phyloP scores from a whole-genome alignment of 352 stramenopile genomes.

The Thalassiosira exigua region DNA sequence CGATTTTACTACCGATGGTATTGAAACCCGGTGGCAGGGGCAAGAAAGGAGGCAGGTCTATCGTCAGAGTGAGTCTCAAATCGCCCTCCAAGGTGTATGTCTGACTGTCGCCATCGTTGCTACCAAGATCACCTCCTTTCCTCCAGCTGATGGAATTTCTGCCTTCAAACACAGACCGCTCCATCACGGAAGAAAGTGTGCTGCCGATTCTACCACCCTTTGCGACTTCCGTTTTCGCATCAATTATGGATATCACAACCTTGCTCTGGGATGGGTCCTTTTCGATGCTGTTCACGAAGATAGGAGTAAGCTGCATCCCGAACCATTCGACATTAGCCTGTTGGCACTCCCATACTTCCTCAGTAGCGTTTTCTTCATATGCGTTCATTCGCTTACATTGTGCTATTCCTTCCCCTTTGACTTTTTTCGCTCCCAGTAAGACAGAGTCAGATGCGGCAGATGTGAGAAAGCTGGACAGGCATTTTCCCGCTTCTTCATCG shows the following conservation, averaged over 20 bases:
- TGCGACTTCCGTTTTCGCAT: conserved; percentile 47
- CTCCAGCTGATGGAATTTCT: conserved; percentile 41
- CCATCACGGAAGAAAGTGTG: conserved; percentile 44
- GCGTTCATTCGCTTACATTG: conserved; percentile 22
- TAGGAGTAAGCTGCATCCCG: conserved; percentile 51
- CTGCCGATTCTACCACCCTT: conserved; percentile 33
- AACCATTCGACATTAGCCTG: conserved; percentile 60
- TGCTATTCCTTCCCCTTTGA: conserved; percentile 7
- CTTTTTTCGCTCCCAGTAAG: conserved; percentile 39
- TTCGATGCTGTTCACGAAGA: conserved; percentile 59
- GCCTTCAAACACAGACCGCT: conserved; percentile 43
- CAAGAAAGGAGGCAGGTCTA: conserved; percentile 53
- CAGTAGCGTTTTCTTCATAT: neutral
- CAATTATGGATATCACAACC: conserved; percentile 32
- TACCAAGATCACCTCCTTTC: conserved; percentile 15
- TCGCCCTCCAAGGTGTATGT: conserved; percentile 45
- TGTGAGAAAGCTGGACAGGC: conserved; percentile 35
- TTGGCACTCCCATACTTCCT: conserved; percentile 50
- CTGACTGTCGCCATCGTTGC: neutral
- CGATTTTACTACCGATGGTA: conserved; percentile 62
- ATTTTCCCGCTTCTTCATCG: conserved; percentile 21
- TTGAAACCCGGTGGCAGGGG: conserved; percentile 64
- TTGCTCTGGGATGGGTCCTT: neutral
- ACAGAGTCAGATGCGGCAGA: conserved; percentile 25
- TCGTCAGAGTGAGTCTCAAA: conserved; percentile 50